phyloP scores from a whole-genome alignment of 2,329 filamentous ascomycete genomes.

The Helotiales sp. region DNA sequence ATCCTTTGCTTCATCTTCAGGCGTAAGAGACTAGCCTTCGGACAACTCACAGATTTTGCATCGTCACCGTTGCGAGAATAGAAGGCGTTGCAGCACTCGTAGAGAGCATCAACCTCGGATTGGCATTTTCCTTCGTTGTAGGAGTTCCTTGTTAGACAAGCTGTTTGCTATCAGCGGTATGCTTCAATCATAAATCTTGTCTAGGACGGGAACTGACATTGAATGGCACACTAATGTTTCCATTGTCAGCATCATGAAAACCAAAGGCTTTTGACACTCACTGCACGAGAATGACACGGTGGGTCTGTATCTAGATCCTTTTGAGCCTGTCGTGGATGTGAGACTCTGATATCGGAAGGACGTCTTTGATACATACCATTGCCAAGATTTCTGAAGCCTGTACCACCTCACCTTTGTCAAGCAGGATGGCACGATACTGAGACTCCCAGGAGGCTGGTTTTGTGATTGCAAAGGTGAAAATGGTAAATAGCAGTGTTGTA shows the following conservation, averaged over 20 bases:
- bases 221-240: slow-evolving; percentile 74
- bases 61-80: slow-evolving; percentile 77
- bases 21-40: slow-evolving; percentile 74
- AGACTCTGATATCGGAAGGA: not conserved
- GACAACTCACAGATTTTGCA: slow-evolving; percentile 79
- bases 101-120: slow-evolving; percentile 76
- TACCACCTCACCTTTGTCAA: not conserved
- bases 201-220: slow-evolving; percentile 59
- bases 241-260: slow-evolving; percentile 3
- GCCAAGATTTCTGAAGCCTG: not conserved
- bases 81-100: slow-evolving; percentile 90
- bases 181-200: not conserved
- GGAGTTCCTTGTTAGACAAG: slow-evolving; percentile 79
- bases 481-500: no score
- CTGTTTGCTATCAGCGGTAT: slow-evolving; percentile 43
- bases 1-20: slow-evolving; percentile 77
- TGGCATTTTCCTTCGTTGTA: slow-evolving; percentile 87
- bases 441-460: not conserved
- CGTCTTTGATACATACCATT: slow-evolving; percentile 6
- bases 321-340: slow-evolving; percentile 42
- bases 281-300: slow-evolving; percentile 82
- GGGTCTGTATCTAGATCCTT: slow-evolving; percentile 72
- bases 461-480: no score
- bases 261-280: slow-evolving; percentile 44
- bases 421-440: not conserved